These are phyloP conservation scores for Trichoderma gracile DNA, from an alignment of 2,329 filamentous ascomycete species.

Conservation along the genomic window DNA sequence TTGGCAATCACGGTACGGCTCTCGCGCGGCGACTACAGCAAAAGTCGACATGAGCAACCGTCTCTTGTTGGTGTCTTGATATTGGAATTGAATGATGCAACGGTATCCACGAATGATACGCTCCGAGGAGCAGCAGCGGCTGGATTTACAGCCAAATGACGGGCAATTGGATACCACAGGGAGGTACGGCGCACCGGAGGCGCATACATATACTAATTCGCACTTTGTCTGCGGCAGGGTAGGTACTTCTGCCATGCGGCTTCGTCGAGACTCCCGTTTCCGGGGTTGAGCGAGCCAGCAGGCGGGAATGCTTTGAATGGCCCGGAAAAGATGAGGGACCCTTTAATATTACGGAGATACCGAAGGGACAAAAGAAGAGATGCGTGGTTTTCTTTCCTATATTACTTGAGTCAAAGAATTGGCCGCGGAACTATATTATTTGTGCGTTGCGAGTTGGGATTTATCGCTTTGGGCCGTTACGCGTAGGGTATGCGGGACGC, in stretches of 20 bases:
- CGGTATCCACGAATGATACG: conserved; percentile 26
- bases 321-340: background rate
- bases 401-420: background rate
- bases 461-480: conserved; percentile 12
- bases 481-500: background rate
- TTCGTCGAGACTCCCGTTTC: background rate
- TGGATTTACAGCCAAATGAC: background rate
- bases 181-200: background rate
- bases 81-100: conserved; percentile 26
- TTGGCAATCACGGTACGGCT: conserved; percentile 8
- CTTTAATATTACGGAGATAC: background rate
- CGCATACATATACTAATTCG: background rate
- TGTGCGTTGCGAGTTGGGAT: conserved; percentile 6
- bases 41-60: conserved; percentile 12
- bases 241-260: background rate
- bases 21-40: conserved; percentile 12
- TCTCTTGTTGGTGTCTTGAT: conserved; percentile 21
- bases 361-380: conserved; percentile 16
- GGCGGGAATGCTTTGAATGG: background rate
- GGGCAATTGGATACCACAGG: conserved; percentile 20
- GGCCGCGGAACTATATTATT: background rate
- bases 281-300: conserved; percentile 6
- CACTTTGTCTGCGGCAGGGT: background rate
- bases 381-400: background rate
- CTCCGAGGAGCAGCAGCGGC: conserved; percentile 2